Base-by-base conservation (phyloP, 2,329 filamentous ascomycete species). In the Xylariaceae sp. region DNA sequence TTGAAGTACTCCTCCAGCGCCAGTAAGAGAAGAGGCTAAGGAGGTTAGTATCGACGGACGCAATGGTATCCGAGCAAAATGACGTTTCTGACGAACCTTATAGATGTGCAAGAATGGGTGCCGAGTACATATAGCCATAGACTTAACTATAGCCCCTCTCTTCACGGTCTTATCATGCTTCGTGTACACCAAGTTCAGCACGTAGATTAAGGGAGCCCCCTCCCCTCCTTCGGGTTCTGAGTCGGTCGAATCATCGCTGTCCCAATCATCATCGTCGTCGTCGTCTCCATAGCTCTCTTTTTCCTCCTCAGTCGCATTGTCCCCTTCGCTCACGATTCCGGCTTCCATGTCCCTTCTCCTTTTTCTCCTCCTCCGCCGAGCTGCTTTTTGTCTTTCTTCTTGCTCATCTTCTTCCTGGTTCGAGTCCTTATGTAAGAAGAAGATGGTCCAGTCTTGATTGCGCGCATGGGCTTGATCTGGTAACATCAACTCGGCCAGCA, bases 91-190 rank as follows among this genome's bases (percentile, higher is more conserved):
- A 72, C 79, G 65, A 73, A 89, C 90, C 84, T 99, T 99, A 79
- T 99, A 99, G 63, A 99, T 99, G 76, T 99, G 95, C 65, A 99
- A 78, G 75, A 99, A 99, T 3, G 95, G 93, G 79, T 99, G 95
- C 39, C 95, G 83, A 6, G 95, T 99, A 79, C 95, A 99, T 66
- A 99, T 97, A 26, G 95, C 95, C 95, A 99, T 99, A 37, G 95
- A 92, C 73, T 98, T 98, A 56, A 98, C 94, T 46, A 97, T 84
- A 17, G 95, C 95, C 56, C 95, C 95, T 82, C 95, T 88, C 76
- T 95, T 96, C 44, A 91, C 91, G 17, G 89, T 89, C 70, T 91
- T 94, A 78, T 99, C 95, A 73, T 96, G 92, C 75, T 98, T 98
- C 6, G 94, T 99, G 74, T 99, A 98, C 67, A 99, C 95, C 71